Conservation (phyloP, 1,139 yeast genomes). For the Suhomyces bolitotheri region DNA sequence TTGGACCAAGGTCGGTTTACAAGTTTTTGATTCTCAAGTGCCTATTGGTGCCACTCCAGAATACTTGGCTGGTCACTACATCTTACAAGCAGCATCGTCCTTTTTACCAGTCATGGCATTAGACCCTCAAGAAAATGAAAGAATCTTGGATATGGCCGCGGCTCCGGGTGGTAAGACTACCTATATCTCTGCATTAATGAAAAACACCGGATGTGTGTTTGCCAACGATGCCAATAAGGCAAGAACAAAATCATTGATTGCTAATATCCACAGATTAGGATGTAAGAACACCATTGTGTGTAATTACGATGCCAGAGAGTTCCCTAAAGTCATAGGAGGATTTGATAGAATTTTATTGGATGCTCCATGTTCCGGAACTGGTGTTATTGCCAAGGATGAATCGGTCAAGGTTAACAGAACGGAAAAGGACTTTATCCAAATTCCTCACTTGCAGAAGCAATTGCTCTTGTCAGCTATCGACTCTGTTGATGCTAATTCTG, state of each 20-base stretch:
- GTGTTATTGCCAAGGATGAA: conserved; percentile 97
- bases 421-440: conserved; percentile 93
- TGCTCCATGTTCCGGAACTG: conserved; percentile 99
- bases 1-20: conserved; percentile 98
- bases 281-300: conserved; percentile 96
- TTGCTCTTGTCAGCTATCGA: conserved; percentile 91
- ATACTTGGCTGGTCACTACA: conserved; percentile 96
- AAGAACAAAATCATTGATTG: conserved; percentile 93
- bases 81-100: conserved; percentile 97
- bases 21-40: conserved; percentile 95
- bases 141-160: conserved; percentile 97
- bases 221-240: conserved; percentile 97
- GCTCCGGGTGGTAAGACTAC: conserved; percentile 99
- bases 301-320: conserved; percentile 97
- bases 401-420: conserved; percentile 92
- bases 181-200: conserved; percentile 93
- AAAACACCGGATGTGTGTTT: conserved; percentile 94
- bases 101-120: conserved; percentile 97
- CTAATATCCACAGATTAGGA: conserved; percentile 95
- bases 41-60: conserved; percentile 99
- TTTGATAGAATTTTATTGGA: conserved; percentile 92
- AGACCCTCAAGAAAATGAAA: conserved; percentile 93
- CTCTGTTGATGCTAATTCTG: conserved; percentile 89
- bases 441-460: conserved; percentile 96
- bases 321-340: conserved; percentile 97